Percentiles rank a stretch among this genome's conserved stretches.
Evolutionary conservation across 1,139 yeast species (phyloP).

Genomic region (Hanseniaspora sp.): DNA sequence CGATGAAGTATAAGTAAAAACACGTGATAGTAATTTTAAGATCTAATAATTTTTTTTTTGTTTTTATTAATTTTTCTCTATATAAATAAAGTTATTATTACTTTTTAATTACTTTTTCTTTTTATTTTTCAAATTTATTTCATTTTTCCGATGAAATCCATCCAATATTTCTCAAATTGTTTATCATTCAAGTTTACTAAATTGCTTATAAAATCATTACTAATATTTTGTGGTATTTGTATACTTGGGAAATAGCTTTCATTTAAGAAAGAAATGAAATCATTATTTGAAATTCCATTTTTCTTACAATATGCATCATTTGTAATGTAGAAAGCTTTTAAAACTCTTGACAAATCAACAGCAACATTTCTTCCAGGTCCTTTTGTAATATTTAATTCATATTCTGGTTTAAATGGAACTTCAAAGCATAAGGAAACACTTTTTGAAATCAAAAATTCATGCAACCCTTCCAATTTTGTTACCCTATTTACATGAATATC

Average conservation of each 20-base stretch:
- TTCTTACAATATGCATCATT: slow-evolving; percentile 17
- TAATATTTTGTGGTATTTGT: slow-evolving; percentile 48
- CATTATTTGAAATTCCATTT: slow-evolving; percentile 26
- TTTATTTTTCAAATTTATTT: slow-evolving; percentile 10
- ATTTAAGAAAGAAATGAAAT: slow-evolving; percentile 42
- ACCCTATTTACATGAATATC: slow-evolving; percentile 46
- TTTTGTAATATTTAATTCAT: slow-evolving; percentile 54
- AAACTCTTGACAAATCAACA: slow-evolving; percentile 60
- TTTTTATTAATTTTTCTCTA: no score
- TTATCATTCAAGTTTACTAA: slow-evolving; percentile 46
- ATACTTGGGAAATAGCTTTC: slow-evolving; percentile 44
- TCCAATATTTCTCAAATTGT: slow-evolving; percentile 55
- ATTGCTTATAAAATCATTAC: slow-evolving; percentile 46
- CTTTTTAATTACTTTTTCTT: neutral
- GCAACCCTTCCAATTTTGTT: slow-evolving; percentile 57
- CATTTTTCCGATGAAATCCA: slow-evolving; percentile 42
- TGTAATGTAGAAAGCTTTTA: slow-evolving; percentile 45
- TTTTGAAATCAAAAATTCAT: slow-evolving; percentile 56
- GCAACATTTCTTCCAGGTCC: slow-evolving; percentile 69
- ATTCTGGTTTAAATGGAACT: slow-evolving; percentile 58
- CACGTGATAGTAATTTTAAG: no score
- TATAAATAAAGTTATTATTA: neutral
- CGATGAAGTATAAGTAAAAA: no score
- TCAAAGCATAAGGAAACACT: slow-evolving; percentile 64
- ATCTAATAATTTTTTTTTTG: no score